phyloP scores from a whole-genome alignment of 495 filamentous ascomycete genomes.

The Neurospora sp. region DNA sequence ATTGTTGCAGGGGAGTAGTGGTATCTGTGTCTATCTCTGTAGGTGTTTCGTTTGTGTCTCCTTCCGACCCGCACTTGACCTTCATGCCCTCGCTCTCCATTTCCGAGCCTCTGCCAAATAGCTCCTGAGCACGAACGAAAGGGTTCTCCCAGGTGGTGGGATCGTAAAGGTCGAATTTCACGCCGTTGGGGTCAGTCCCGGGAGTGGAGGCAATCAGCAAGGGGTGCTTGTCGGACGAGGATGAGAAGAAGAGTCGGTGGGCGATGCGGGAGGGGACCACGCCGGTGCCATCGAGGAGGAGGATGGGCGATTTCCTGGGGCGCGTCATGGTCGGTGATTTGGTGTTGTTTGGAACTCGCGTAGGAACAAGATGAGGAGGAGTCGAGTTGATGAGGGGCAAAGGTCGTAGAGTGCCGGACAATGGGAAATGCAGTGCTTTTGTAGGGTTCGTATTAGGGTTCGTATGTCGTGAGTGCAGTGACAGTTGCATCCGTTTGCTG shows the following conservation, averaged over 20 bases:
- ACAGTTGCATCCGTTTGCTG: not conserved
- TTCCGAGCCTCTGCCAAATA: not conserved
- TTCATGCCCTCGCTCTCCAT: not conserved
- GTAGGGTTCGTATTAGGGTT: not conserved
- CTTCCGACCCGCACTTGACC: not conserved
- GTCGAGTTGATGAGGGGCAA: not conserved
- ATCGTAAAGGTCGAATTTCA: slow-evolving; percentile 41
- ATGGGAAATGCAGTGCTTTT: not conserved
- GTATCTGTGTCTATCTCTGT: not conserved
- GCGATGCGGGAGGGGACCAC: slow-evolving; percentile 36
- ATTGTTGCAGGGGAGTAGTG: not conserved
- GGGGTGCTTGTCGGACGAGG: slow-evolving; percentile 12
- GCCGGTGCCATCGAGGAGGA: slow-evolving; percentile 41
- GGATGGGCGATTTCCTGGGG: slow-evolving; percentile 14
- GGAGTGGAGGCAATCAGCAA: slow-evolving; percentile 28
- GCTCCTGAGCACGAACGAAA: slow-evolving; percentile 10
- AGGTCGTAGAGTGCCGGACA: not conserved
- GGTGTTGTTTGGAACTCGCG: not conserved
- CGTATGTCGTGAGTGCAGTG: not conserved
- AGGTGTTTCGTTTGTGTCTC: not conserved
- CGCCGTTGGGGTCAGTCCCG: slow-evolving; percentile 9
- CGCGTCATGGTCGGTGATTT: not conserved
- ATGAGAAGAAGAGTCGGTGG: slow-evolving; percentile 16
- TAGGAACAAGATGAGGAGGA: not conserved
- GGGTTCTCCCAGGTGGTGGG: slow-evolving; percentile 24